phyloP scores from a whole-genome alignment of 768 basidiomycete species.

The Lyophyllum semitale region DNA sequence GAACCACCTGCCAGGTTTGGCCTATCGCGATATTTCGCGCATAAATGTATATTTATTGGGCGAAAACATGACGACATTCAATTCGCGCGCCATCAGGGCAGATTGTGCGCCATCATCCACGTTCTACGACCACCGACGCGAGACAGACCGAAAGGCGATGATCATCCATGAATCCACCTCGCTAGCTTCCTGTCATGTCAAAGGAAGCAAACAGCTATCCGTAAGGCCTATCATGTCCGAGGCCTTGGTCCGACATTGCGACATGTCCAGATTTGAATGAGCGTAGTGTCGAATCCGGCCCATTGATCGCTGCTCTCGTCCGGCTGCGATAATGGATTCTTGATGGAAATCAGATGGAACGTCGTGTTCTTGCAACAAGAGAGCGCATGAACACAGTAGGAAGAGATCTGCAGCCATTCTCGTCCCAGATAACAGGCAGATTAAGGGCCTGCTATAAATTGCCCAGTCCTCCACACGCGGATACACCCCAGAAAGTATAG shows the following conservation, averaged over 20 bases:
- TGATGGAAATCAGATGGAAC: constrained; percentile 6
- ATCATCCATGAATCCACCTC: constrained; percentile 28
- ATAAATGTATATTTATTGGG: constrained; percentile 15
- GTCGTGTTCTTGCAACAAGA: background rate
- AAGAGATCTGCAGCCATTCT: constrained; percentile 12
- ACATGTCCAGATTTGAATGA: background rate
- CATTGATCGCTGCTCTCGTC: constrained; percentile 2
- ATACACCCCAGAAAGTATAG: constrained; percentile 21
- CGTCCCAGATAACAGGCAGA: constrained; percentile 1
- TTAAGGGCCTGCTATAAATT: constrained; percentile 1
- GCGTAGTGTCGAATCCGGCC: background rate
- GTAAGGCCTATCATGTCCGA: constrained; percentile 3
- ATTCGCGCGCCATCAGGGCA: constrained; percentile 24
- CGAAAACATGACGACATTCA: constrained; percentile 1
- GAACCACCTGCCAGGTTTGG: constrained; percentile 7
- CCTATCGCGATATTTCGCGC: constrained; percentile 3
- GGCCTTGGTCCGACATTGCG: background rate
- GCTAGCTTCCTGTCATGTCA: constrained; percentile 54
- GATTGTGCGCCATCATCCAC: constrained; percentile 26
- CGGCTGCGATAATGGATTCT: background rate
- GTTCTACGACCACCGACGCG: constrained; percentile 47
- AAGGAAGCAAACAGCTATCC: constrained; percentile 23
- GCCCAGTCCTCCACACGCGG: constrained; percentile 5
- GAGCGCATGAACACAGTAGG: constrained; percentile 2
- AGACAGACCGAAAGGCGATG: constrained; percentile 33